Evolutionary conservation across 176 grass and related monocot species (phyloP).

Genomic region (Oropetium thomaeum): DNA sequence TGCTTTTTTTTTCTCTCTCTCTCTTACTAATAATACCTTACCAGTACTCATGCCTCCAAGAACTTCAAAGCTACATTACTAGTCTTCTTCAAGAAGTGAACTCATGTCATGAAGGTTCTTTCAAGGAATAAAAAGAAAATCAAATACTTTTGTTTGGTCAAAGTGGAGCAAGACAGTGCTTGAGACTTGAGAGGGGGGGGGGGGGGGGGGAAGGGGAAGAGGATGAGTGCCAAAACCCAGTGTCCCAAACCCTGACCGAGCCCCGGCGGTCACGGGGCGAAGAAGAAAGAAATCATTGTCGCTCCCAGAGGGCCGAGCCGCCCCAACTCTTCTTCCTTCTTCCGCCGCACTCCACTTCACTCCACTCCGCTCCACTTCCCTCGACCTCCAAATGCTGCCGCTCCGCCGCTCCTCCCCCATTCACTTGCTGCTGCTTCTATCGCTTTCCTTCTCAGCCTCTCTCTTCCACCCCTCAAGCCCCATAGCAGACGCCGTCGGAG

Average conservation of each 20-base stretch:
- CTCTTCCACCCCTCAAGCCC: constrained; percentile 39
- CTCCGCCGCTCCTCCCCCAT: constrained; percentile 5
- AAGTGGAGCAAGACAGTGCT: no score
- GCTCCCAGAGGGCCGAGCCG: neutral
- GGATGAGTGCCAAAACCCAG: no score
- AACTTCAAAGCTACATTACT: no score
- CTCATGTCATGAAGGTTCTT: no score
- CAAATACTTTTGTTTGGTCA: no score
- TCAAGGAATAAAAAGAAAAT: no score
- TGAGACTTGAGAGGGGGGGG: no score
- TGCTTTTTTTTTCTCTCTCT: no score
- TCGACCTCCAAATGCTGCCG: constrained; percentile 36
- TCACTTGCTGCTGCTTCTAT: constrained; percentile 3
- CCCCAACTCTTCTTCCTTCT: neutral
- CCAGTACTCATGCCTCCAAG: no score
- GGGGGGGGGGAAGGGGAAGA: no score
- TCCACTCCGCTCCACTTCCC: neutral
- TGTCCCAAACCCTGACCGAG: neutral
- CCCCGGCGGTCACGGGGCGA: neutral
- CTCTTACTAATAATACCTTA: no score
- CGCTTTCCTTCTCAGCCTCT: constrained; percentile 25
- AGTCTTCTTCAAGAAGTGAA: no score
- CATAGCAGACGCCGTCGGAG: constrained; percentile 55
- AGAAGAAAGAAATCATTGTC: constrained; percentile 37
- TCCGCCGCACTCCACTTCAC: neutral